Percentiles rank a stretch among this genome's conserved stretches.
These are phyloP conservation scores for Trichoderma sp. DNA, from an alignment of 2,329 filamentous ascomycete genomes.

Conservation along the genomic window DNA sequence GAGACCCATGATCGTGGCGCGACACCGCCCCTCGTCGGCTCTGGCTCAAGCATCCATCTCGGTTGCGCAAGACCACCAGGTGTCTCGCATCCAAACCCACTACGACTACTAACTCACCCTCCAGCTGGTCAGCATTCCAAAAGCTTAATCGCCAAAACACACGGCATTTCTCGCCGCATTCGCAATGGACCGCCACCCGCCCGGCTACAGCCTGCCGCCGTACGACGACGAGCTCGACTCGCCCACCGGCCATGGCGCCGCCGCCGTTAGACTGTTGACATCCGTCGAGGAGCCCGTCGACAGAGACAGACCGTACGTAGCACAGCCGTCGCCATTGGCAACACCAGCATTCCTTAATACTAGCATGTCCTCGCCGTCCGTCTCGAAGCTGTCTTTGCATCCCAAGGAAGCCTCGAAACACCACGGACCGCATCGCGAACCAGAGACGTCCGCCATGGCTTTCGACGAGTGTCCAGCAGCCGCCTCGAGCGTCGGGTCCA, in stretches of 20 bases:
- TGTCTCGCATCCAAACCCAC: not conserved
- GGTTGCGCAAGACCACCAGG: constrained; percentile 20
- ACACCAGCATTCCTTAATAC: constrained; percentile 25
- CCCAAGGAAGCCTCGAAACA: constrained; percentile 18
- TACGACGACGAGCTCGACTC: constrained; percentile 57
- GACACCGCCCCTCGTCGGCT: constrained; percentile 1
- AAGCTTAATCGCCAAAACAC: constrained; percentile 16
- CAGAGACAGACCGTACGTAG: constrained; percentile 27
- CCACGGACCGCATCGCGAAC: not conserved
- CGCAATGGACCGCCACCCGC: constrained; percentile 54
- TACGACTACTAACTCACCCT: no score
- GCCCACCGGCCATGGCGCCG: constrained; percentile 51
- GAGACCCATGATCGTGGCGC: constrained; percentile 7
- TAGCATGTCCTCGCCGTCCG: constrained; percentile 1
- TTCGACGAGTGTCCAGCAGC: constrained; percentile 27
- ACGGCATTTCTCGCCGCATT: constrained; percentile 6
- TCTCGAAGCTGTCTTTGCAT: constrained; percentile 20
- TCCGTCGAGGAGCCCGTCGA: constrained; percentile 59
- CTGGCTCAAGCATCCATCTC: not conserved
- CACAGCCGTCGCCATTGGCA: constrained; percentile 25
- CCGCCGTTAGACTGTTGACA: constrained; percentile 63
- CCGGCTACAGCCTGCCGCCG: constrained; percentile 59
- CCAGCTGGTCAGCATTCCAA: constrained; percentile 23
- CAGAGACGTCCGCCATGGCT: constrained; percentile 17
- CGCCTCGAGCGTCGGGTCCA: constrained; percentile 16